phyloP scores from a whole-genome alignment of 192 early-diverging fungal species.

The Coemansia sp. region DNA sequence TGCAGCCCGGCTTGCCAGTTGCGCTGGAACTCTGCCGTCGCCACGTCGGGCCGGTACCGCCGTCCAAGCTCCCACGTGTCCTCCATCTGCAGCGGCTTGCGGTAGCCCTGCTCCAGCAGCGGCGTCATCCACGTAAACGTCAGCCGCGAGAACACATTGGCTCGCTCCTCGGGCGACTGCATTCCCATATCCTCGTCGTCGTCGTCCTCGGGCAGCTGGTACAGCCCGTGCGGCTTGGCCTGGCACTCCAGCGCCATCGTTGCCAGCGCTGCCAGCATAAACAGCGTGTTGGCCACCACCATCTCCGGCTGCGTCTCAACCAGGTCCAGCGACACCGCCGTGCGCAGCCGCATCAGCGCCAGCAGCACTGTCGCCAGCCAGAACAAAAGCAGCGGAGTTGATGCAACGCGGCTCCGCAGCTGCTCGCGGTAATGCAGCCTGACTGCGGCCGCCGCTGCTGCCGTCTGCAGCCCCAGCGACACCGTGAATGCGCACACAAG shows the following conservation, averaged over 20 bases:
- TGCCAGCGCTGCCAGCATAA: constrained; percentile 27
- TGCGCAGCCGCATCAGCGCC: constrained; percentile 39
- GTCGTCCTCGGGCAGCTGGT: constrained; percentile 27
- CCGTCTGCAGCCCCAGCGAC: constrained; percentile 32
- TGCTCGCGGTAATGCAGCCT: constrained; percentile 39
- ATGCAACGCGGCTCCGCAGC: constrained; percentile 29
- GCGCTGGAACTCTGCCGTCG: constrained; percentile 70
- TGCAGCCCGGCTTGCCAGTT: constrained; percentile 72
- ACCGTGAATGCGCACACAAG: constrained; percentile 11
- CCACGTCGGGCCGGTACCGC: constrained; percentile 62
- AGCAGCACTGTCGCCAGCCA: constrained; percentile 40
- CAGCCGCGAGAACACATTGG: constrained; percentile 79
- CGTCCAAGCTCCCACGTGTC: constrained; percentile 75
- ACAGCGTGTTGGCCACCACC: constrained; percentile 19
- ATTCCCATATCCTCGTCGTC: constrained; percentile 12
- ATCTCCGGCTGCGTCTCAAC: neutral
- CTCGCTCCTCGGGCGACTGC: constrained; percentile 69
- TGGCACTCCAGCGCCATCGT: constrained; percentile 33
- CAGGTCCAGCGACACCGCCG: constrained; percentile 14
- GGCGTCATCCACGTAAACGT: constrained; percentile 91
- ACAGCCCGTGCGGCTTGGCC: constrained; percentile 32
- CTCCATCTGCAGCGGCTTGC: constrained; percentile 71
- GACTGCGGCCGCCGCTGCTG: constrained; percentile 25
- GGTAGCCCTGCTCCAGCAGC: constrained; percentile 75
- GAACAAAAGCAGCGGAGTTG: constrained; percentile 44